Base-by-base conservation (phyloP, 2,329 filamentous ascomycete genomes). In the Ilyonectria mors-panacis region DNA sequence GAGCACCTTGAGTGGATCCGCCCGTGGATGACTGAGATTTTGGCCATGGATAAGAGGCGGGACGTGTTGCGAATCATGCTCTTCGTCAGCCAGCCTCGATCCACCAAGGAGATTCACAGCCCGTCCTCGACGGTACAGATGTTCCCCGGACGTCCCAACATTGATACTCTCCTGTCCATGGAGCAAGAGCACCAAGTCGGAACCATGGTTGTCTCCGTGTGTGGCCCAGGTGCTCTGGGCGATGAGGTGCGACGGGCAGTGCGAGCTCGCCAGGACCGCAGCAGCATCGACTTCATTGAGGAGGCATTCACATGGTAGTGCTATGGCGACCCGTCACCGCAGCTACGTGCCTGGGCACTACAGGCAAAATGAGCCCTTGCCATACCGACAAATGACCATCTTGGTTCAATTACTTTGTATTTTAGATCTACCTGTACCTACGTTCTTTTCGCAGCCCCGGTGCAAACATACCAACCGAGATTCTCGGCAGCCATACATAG, bases 1-100 rank as follows among this genome's bases (percentile, higher is more conserved):
- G 93, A 94, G 82, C 92, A 94, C 78, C 85, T 95, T 33, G 92
- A 95, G 79, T 95, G 92, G 92, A 94, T 94, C 77, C 87, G 92
- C 53, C 91, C 92, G 8, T 94, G 92, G 92, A 94, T 95, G 93
- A 94, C 92, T 4, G 87, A 91, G 76, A 94, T 94, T 68, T 85
- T 94, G 44, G 88, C 88, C 65, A 92, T 94, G 90, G 91, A 93
- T 64, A 89, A 87, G 78, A 89, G 92, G 56, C 88, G 93, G 63
- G 92, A 94, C 66, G 87, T 92, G 59, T 85, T 95, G 60, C 90
- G 91, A 71, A 93, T 95, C 79, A 88, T 94, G 83, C 88, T 95
- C 60, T 95, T 94, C 78, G 91, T 95, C 73, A 93, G 90, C 71
- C 85, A 92, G 64, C 92, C 92, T 6, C 86, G 91, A 45, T 92